A percentile compares a stretch with the other conserved stretches of the same genome.
Conservation (phyloP, 768 basidiomycete genomes). For the Xerocomellus intermedius region DNA sequence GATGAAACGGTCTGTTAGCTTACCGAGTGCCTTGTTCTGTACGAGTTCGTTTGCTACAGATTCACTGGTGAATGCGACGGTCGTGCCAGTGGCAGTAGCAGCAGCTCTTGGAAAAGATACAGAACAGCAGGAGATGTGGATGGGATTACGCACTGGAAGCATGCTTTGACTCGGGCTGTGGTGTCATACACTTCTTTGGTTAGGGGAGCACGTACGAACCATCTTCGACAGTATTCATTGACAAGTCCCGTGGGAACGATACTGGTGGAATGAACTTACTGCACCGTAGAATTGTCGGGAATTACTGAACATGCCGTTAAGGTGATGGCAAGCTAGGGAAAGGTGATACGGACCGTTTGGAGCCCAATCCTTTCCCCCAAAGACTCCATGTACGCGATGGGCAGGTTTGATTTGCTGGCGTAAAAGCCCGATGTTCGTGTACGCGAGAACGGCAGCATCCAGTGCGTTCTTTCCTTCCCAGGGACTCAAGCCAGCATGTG, state of each 20-base stretch:
- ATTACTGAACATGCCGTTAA: slow-evolving; percentile 51
- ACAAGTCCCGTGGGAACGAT: neutral
- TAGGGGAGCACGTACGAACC: slow-evolving; percentile 71
- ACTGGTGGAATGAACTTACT: slow-evolving; percentile 39
- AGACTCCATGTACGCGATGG: slow-evolving; percentile 77
- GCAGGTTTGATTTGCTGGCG: slow-evolving; percentile 81
- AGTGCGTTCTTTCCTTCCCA: slow-evolving; percentile 85
- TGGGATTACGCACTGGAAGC: slow-evolving; percentile 58
- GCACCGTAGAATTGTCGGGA: slow-evolving; percentile 75
- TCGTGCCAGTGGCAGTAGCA: slow-evolving; percentile 64
- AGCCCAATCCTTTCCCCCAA: slow-evolving; percentile 74
- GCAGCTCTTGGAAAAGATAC: slow-evolving; percentile 50
- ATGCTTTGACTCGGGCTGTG: slow-evolving; percentile 59
- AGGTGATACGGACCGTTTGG: slow-evolving; percentile 53
- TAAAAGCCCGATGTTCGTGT: slow-evolving; percentile 73
- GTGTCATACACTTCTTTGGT: slow-evolving; percentile 58
- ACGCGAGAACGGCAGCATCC: slow-evolving; percentile 85
- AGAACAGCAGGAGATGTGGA: neutral
- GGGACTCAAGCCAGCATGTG: slow-evolving; percentile 75
- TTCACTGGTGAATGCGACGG: slow-evolving; percentile 40
- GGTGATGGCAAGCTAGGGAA: neutral
- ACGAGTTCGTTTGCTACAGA: slow-evolving; percentile 53
- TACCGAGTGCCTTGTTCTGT: slow-evolving; percentile 66
- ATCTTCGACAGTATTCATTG: slow-evolving; percentile 38
- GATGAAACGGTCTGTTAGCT: neutral